phyloP scores from a whole-genome alignment of 2,329 filamentous ascomycete species.

The Helotiales sp. region DNA sequence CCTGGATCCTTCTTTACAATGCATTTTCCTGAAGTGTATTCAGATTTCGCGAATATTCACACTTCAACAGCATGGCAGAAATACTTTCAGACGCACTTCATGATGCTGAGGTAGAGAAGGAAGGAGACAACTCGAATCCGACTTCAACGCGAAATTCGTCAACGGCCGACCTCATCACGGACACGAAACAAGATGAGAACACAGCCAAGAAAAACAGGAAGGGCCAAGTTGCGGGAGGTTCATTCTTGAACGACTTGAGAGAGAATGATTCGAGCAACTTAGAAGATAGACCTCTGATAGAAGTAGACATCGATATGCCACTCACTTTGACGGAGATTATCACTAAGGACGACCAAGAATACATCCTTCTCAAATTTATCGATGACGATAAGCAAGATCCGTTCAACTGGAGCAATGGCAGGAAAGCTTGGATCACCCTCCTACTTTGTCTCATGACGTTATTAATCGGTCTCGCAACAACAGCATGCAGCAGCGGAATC shows the following conservation, averaged over 20 bases:
- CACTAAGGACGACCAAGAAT: slow-evolving; percentile 50
- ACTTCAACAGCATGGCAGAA: neutral
- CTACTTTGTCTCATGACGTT: slow-evolving; percentile 58
- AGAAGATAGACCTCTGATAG: slow-evolving; percentile 44
- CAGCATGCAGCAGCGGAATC: slow-evolving; percentile 57
- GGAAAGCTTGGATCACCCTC: slow-evolving; percentile 52
- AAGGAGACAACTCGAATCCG: neutral
- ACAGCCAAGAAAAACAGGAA: slow-evolving; percentile 20
- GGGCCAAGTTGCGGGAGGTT: slow-evolving; percentile 49
- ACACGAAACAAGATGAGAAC: slow-evolving; percentile 32
- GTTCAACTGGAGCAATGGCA: slow-evolving; percentile 54
- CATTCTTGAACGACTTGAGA: slow-evolving; percentile 43
- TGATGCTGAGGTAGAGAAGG: neutral
- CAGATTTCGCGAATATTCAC: too few species aligned
- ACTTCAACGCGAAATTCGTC: slow-evolving; percentile 15
- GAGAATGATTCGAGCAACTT: slow-evolving; percentile 42
- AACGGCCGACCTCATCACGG: slow-evolving; percentile 15
- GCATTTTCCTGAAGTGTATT: neutral
- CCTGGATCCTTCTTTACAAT: neutral
- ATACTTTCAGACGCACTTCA: neutral
- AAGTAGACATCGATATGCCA: slow-evolving; percentile 55
- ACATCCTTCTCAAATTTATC: slow-evolving; percentile 53
- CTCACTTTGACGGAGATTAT: slow-evolving; percentile 51
- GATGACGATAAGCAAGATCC: slow-evolving; percentile 55
- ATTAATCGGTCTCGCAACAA: slow-evolving; percentile 59